Percentiles rank a stretch among this genome's conserved stretches.
Conservation (phyloP, 2,329 filamentous ascomycete species). For the Aspergillus terreus region DNA sequence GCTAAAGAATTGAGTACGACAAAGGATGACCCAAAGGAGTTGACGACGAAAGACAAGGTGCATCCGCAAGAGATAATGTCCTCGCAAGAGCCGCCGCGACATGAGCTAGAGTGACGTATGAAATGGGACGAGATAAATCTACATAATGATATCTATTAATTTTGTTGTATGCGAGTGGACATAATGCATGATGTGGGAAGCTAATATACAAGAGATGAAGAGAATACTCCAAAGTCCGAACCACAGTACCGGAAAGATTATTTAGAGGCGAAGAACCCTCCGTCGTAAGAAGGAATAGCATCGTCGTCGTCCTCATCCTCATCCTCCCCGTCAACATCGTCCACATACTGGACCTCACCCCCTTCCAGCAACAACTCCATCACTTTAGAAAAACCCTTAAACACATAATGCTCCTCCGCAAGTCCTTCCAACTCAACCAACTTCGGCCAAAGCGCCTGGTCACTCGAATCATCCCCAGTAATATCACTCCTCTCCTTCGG, state of each 20-base stretch:
- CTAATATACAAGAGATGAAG: too few species aligned
- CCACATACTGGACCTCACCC: neutral
- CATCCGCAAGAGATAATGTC: neutral
- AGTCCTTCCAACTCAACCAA: neutral
- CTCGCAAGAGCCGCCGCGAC: neutral
- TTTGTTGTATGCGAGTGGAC: too few species aligned
- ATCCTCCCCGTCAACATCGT: neutral
- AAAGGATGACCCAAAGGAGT: neutral
- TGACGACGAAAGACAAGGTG: neutral
- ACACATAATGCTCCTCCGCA: neutral
- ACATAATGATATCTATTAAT: too few species aligned
- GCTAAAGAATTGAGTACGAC: neutral
- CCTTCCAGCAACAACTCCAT: neutral
- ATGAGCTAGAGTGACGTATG: neutral
- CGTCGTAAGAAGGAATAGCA: neutral
- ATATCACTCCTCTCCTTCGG: neutral
- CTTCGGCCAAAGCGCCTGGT: neutral
- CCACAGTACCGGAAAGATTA: too few species aligned
- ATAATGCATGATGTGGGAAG: too few species aligned
- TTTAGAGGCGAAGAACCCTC: too few species aligned
- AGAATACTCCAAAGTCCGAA: too few species aligned
- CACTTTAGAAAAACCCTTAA: neutral
- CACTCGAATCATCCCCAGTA: neutral
- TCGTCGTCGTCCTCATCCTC: neutral
- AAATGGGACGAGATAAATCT: too few species aligned